phyloP scores from a whole-genome alignment of 345 rosid species.

The Eutrema japonicum region DNA sequence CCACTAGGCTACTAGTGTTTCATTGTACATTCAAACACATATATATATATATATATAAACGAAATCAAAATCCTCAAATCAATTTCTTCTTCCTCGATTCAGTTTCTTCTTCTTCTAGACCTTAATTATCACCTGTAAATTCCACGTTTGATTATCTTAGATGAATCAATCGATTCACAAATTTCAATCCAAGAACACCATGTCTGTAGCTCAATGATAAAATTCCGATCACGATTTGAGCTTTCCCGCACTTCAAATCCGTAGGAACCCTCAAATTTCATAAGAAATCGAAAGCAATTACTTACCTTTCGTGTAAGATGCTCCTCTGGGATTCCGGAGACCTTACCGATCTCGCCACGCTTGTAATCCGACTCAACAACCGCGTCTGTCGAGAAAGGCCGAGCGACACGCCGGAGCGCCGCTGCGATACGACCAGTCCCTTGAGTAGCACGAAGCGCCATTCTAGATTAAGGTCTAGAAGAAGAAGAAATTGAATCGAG shows the following conservation, averaged over 20 bases:
- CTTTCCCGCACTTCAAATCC: too few species aligned
- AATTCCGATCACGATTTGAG: constrained; percentile 15
- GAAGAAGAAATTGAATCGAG: too few species aligned
- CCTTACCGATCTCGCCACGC: constrained; percentile 83
- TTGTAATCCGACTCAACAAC: constrained; percentile 75
- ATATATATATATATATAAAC: too few species aligned
- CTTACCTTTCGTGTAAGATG: constrained; percentile 72
- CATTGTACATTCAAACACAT: too few species aligned
- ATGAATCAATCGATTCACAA: constrained; percentile 1
- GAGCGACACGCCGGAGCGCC: constrained; percentile 44
- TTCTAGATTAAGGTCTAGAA: too few species aligned
- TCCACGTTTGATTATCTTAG: not conserved
- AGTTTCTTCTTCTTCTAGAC: too few species aligned
- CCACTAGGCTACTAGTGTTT: too few species aligned
- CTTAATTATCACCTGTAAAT: constrained; percentile 77
- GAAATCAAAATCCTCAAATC: too few species aligned
- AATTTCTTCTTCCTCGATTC: too few species aligned
- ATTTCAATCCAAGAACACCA: not conserved
- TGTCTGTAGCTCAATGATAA: constrained; percentile 19
- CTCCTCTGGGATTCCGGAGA: constrained; percentile 92
- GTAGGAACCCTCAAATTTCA: constrained; percentile 2
- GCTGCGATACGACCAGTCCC: constrained; percentile 45
- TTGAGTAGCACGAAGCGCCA: constrained; percentile 67
- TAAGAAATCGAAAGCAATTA: constrained; percentile 10
- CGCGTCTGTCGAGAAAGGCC: constrained; percentile 64